These are phyloP conservation scores for Ceratobasidium sp. DNA, from an alignment of 1,284 basidiomycete genomes.

Conservation along the genomic window DNA sequence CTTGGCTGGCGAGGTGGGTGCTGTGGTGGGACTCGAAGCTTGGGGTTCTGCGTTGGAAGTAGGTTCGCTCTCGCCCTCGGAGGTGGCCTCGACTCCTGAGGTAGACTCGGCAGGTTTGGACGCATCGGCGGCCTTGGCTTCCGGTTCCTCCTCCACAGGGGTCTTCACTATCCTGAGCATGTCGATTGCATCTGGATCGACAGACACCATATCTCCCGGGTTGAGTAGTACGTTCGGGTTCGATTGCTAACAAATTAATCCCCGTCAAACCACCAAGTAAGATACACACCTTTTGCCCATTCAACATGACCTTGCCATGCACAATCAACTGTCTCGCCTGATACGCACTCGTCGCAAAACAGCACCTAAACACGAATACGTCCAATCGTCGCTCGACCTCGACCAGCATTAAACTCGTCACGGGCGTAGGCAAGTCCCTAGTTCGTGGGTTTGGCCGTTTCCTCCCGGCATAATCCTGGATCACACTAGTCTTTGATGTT, in stretches of 20 bases:
- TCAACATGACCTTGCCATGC: constrained; percentile 87
- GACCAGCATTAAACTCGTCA: constrained; percentile 89
- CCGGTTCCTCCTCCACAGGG: constrained; percentile 39
- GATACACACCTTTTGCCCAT: constrained; percentile 80
- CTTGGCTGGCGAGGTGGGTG: constrained; percentile 32
- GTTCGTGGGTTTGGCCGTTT: constrained; percentile 60
- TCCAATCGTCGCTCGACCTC: constrained; percentile 96
- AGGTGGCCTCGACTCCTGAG: constrained; percentile 19
- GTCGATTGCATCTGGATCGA: constrained; percentile 81
- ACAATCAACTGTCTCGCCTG: constrained; percentile 86
- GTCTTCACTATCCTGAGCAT: constrained; percentile 63
- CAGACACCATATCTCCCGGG: constrained; percentile 93
- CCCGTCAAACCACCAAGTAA: too few relatives aligned
- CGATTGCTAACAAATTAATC: constrained; percentile 62
- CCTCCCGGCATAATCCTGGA: constrained; percentile 51
- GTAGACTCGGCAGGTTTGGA: neutral
- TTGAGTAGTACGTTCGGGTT: constrained; percentile 90
- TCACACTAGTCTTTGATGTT: constrained; percentile 16
- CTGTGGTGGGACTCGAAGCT: constrained; percentile 40
- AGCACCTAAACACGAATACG: constrained; percentile 88
- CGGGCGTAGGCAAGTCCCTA: constrained; percentile 61
- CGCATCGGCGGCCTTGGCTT: constrained; percentile 37
- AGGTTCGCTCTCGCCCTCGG: constrained; percentile 3
- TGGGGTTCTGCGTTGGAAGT: constrained; percentile 39
- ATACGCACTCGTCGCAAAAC: constrained; percentile 90